These are phyloP conservation scores for Spirogloea muscicola DNA, from an alignment of 139 green algal species.

Conservation along the genomic window DNA sequence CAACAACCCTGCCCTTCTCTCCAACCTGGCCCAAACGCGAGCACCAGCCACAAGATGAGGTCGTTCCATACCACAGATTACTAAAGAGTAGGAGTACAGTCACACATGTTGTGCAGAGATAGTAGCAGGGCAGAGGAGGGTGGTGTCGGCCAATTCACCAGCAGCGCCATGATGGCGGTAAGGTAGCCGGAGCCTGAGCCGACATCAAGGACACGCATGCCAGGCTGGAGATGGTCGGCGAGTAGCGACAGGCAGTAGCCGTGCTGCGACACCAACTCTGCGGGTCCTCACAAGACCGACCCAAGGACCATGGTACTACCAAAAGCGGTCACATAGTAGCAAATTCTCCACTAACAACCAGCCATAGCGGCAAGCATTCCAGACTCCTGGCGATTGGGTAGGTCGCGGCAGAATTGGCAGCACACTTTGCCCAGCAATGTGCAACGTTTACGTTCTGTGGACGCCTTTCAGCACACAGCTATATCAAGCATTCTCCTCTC, in stretches of 20 bases:
- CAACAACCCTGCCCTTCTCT: conserved; percentile 37
- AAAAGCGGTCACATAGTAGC: too few species aligned
- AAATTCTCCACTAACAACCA: too few species aligned
- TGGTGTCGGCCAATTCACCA: conserved; percentile 66
- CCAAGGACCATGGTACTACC: too few species aligned
- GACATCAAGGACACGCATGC: conserved; percentile 77
- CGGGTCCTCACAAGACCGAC: too few species aligned
- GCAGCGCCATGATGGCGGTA: conserved; percentile 65
- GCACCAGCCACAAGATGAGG: not conserved
- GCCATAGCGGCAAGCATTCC: too few species aligned
- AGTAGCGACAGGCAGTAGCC: conserved; percentile 83
- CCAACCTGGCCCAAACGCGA: too few species aligned
- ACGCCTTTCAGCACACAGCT: too few species aligned
- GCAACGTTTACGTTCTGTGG: too few species aligned
- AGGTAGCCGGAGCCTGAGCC: conserved; percentile 78
- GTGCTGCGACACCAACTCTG: conserved; percentile 58
- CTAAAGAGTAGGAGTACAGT: not conserved
- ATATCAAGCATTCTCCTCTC: too few species aligned
- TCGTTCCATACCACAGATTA: not conserved
- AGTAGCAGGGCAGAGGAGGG: not conserved
- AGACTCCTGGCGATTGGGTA: too few species aligned
- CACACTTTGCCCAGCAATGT: too few species aligned
- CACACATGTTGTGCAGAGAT: not conserved
- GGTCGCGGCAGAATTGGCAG: too few species aligned
- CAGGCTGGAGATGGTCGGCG: conserved; percentile 57